phyloP scores from a whole-genome alignment of 805 yeast species.

The Pichia gijzeniarum region DNA sequence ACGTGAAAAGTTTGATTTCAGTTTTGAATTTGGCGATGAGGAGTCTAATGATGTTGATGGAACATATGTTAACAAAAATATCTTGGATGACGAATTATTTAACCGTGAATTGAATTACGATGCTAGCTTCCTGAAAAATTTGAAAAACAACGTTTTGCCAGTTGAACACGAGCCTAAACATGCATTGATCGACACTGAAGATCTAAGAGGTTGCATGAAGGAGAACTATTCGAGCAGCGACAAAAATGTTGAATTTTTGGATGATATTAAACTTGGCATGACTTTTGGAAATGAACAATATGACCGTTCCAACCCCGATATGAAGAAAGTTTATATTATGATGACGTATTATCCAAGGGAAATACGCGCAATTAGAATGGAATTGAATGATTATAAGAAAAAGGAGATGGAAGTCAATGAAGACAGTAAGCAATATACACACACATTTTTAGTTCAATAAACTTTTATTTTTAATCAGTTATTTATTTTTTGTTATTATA shows the following conservation, averaged over 20 bases:
- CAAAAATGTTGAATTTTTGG: constrained; percentile 33
- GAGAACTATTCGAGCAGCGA: background rate
- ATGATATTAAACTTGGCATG: constrained; percentile 41
- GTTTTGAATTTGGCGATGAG: background rate
- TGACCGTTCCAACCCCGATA: constrained; percentile 46
- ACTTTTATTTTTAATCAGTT: background rate
- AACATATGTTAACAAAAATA: background rate
- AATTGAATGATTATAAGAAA: constrained; percentile 58
- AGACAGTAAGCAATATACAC: constrained; percentile 53
- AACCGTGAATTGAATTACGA: background rate
- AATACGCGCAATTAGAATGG: constrained; percentile 53
- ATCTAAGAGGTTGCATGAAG: constrained; percentile 12
- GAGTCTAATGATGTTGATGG: background rate
- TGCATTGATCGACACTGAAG: background rate
- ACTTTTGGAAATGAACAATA: constrained; percentile 48
- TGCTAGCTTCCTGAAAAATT: background rate
- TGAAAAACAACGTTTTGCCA: background rate
- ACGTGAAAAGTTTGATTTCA: background rate
- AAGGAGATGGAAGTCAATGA: constrained; percentile 64
- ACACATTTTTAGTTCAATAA: constrained; percentile 43
- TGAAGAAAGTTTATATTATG: constrained; percentile 42
- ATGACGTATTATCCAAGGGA: constrained; percentile 40
- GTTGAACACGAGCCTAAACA: background rate
- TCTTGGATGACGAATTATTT: constrained; percentile 3
- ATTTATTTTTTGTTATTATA: background rate